Evolutionary conservation across 371 early-diverging fungal genomes (phyloP), one percentile per base, ranked within the genome.

Genomic region (Sporodiniella umbellata): DNA sequence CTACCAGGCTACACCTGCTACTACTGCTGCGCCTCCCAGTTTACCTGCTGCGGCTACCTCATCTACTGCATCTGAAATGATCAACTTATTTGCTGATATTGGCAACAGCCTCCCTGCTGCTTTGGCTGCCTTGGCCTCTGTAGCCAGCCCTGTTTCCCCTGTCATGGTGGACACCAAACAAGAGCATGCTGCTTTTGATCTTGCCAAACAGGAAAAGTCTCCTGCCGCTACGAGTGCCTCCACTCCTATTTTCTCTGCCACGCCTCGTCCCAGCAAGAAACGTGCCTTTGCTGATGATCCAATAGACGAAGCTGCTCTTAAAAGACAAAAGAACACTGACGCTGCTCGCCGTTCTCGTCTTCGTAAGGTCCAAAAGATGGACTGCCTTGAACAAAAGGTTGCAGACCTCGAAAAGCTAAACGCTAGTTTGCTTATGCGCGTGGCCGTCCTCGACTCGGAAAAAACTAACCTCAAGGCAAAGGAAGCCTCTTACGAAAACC

Each of bases 321-420:
- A 81, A 60, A 74, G 81, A 55, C 75, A 78, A 46, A 68, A 89
- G 79, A 93, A 93, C 76, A 93, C 93, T 14, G 93, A 93, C 59
- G 94, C 95, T 11, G 95, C 95, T 23, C 87, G 94, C 48, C 89
- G 95, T 54, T 90, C 90, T 24, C 88, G 95, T 46, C 77, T 85
- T 52, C 85, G 89, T 67, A 94, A 92, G 80, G 76, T 88, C 22
- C 77, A 82, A 56, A 81, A 83, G 56, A 81, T 95, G 65, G 89
- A 90, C 51, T 67, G 79, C 17, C 80, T 95, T 14, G 93, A 94
- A 64, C 54, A 42, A 38, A 83, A 83, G 44, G 90, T 88, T 19
- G 62, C 75, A 14, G 84, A 85, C 43, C 80, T 95, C 4, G 90
- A 92, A 62, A 60, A 68, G 24, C 81, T 91, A 53, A 90, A 92